Conservation (phyloP, 1,139 yeast genomes). For the Geotrichum klebahnii region DNA sequence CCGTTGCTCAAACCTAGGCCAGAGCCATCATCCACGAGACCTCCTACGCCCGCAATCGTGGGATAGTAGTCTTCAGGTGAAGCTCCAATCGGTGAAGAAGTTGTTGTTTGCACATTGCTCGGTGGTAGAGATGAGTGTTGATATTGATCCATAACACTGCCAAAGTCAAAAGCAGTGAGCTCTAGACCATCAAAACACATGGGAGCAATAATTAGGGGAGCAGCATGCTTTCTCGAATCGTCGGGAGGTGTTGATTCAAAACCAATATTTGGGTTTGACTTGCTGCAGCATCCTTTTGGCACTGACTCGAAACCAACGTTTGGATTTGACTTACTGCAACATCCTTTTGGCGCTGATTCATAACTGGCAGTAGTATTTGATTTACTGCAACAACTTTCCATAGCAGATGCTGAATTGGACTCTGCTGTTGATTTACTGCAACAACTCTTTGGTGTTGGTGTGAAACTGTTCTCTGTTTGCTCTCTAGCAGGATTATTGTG, state of each 20-base stretch:
- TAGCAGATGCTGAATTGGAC: not conserved
- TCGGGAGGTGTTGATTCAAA: not conserved
- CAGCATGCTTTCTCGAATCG: not conserved
- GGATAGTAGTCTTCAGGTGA: constrained; percentile 20
- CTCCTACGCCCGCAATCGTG: constrained; percentile 11
- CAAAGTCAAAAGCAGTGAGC: constrained; percentile 17
- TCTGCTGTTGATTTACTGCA: not conserved
- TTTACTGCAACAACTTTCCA: not conserved
- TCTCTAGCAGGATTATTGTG: too few relatives aligned
- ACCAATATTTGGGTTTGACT: not conserved
- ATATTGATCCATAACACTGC: constrained; percentile 5
- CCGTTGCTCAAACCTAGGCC: not conserved
- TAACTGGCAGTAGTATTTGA: too few relatives aligned
- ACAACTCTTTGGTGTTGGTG: not conserved
- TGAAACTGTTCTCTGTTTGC: not conserved
- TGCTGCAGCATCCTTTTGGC: constrained; percentile 7
- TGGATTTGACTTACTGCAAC: too few relatives aligned
- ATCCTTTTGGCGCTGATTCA: not conserved
- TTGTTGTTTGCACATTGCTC: constrained; percentile 4
- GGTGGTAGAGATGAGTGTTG: not conserved
- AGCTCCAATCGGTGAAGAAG: constrained; percentile 21
- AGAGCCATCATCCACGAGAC: not conserved
- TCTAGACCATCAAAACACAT: constrained; percentile 34
- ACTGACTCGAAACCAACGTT: too few relatives aligned
- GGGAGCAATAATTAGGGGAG: constrained; percentile 39